Percentiles rank a stretch among this genome's conserved stretches.
Conservation (phyloP, 2,329 filamentous ascomycete genomes). For the Thielaviopsis punctulata region DNA sequence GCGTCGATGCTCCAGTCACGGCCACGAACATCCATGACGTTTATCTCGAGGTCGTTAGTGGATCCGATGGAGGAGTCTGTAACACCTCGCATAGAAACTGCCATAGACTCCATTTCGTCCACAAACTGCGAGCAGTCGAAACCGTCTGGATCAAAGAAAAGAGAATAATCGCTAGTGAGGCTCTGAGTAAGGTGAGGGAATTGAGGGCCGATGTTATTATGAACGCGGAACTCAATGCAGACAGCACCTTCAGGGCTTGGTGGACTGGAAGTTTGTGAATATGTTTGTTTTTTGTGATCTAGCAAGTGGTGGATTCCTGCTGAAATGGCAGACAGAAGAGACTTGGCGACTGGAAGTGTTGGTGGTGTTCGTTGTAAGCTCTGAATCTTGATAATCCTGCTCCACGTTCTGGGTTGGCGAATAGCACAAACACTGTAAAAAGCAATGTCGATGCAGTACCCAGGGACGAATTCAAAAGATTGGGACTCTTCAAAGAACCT, state of each 20-base stretch:
- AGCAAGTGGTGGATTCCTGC: conserved; percentile 26
- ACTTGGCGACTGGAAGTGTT: conserved; percentile 28
- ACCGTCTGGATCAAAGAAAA: conserved; percentile 27
- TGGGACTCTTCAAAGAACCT: conserved; percentile 28
- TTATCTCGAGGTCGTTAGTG: conserved; percentile 32
- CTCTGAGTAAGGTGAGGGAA: conserved; percentile 27
- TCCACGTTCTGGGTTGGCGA: conserved; percentile 21
- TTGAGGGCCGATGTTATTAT: conserved; percentile 32
- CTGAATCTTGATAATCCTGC: conserved; percentile 25
- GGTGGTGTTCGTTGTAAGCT: conserved; percentile 32
- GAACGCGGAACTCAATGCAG: conserved; percentile 27
- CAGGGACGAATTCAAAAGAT: conserved; percentile 29
- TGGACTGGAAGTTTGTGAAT: conserved; percentile 8
- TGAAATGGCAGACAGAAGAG: conserved; percentile 28
- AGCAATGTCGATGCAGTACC: conserved; percentile 30
- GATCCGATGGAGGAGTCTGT: conserved; percentile 25
- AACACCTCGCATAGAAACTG: conserved; percentile 23
- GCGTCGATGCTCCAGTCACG: conserved; percentile 28
- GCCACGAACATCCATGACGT: conserved; percentile 28
- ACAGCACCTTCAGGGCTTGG: conserved; percentile 24
- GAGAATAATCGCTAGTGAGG: conserved; percentile 25
- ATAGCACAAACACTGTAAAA: conserved; percentile 26
- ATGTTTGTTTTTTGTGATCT: conserved; percentile 20
- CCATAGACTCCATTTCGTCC: conserved; percentile 21
- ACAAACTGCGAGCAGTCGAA: conserved; percentile 29